phyloP scores from a whole-genome alignment of 2,329 filamentous ascomycete species.

The Aspergillus texensis region DNA sequence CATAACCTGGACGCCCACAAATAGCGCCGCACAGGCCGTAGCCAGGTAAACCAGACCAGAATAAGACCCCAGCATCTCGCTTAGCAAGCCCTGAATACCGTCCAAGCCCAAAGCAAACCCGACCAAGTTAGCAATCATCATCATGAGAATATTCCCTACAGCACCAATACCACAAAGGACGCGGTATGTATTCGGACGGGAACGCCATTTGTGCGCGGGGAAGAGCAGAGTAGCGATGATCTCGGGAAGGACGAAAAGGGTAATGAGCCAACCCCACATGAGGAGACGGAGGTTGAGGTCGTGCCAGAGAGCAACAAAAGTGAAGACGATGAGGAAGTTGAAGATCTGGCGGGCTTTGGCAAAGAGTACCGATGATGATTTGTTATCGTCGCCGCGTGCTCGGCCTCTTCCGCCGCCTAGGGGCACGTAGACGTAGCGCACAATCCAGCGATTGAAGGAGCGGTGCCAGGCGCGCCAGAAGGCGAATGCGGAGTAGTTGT shows the following conservation, averaged over 20 bases:
- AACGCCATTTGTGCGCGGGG: conserved; percentile 71
- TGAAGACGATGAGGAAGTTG: conserved; percentile 86
- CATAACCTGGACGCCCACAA: conserved; percentile 89
- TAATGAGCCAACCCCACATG: conserved; percentile 96
- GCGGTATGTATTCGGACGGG: conserved; percentile 71
- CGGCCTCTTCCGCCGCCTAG: conserved; percentile 68
- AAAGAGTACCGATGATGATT: conserved; percentile 40
- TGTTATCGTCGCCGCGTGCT: conserved; percentile 19
- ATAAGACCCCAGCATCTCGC: conserved; percentile 74
- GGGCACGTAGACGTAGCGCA: conserved; percentile 92
- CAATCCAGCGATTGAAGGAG: conserved; percentile 90
- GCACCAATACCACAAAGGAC: conserved; percentile 79
- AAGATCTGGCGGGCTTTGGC: conserved; percentile 62
- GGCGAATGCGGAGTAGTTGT: conserved; percentile 86
- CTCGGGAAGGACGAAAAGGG: conserved; percentile 91
- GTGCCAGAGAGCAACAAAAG: conserved; percentile 97
- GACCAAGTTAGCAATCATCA: conserved; percentile 93
- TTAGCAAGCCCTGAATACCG: conserved; percentile 75
- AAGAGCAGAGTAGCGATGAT: conserved; percentile 72
- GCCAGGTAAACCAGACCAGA: conserved; percentile 75
- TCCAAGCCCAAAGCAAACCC: conserved; percentile 93
- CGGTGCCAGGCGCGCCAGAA: conserved; percentile 99
- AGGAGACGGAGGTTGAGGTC: conserved; percentile 89
- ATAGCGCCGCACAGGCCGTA: conserved; percentile 72
- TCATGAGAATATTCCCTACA: conserved; percentile 84